Evolutionary conservation across 257 asterid genomes (phyloP).

Genomic region (Solanum phureja): DNA sequence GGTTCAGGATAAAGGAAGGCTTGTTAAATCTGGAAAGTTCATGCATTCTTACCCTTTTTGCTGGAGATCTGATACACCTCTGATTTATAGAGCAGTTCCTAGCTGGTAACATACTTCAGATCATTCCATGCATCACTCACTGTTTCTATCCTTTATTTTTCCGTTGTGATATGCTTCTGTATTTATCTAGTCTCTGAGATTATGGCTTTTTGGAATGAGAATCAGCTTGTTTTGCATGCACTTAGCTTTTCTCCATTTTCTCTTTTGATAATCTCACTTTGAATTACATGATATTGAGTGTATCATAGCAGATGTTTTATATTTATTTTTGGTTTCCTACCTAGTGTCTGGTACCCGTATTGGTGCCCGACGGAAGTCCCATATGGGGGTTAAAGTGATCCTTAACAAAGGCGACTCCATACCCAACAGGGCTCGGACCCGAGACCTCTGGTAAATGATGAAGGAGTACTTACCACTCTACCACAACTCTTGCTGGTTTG

Average conservation of each 20-base stretch:
- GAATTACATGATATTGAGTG: not conserved
- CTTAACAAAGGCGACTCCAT: not conserved
- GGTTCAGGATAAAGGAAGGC: constrained; percentile 66
- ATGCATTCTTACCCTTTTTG: constrained; percentile 85
- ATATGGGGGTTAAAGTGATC: not conserved
- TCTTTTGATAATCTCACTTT: not conserved
- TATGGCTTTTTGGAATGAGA: not conserved
- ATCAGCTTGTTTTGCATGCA: not conserved
- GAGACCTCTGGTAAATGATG: not conserved
- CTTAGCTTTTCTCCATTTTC: not conserved
- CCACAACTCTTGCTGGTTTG: not conserved
- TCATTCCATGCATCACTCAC: not conserved
- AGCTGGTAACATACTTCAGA: constrained; percentile 47
- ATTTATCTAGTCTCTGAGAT: not conserved
- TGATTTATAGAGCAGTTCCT: constrained; percentile 93
- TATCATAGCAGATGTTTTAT: not conserved
- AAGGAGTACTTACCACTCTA: not conserved
- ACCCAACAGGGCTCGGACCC: not conserved
- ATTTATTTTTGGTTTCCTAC: not conserved
- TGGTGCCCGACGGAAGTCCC: not conserved
- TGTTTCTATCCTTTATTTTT: not conserved
- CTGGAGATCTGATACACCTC: constrained; percentile 97
- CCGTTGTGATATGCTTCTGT: not conserved
- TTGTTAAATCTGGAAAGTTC: constrained; percentile 77
- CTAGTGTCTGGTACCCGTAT: not conserved